phyloP scores from a whole-genome alignment of 192 early-diverging fungal species.

The Chytriomyces sp. region DNA sequence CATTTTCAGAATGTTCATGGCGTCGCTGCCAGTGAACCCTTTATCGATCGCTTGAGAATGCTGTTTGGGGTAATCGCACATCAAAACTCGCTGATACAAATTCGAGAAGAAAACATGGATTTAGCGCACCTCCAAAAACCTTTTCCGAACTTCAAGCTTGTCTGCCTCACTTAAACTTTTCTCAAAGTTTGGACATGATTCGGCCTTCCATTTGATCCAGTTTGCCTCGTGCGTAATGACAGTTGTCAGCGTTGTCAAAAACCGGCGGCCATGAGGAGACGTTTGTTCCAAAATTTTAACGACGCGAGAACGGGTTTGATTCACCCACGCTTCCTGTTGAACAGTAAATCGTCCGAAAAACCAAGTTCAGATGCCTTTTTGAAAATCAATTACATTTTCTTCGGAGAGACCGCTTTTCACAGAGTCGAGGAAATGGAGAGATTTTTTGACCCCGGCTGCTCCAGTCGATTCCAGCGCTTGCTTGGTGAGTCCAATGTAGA shows the following conservation, averaged over 20 bases:
- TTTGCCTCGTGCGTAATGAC: slow-evolving; percentile 74
- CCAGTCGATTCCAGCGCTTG: background rate
- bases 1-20: slow-evolving; percentile 41
- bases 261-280: slow-evolving; percentile 64
- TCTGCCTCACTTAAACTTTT: slow-evolving; percentile 37
- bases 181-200: slow-evolving; percentile 78
- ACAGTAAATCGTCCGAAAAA: slow-evolving; percentile 31
- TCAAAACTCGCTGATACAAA: background rate
- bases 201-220: slow-evolving; percentile 86
- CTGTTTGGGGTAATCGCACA: background rate
- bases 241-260: slow-evolving; percentile 67
- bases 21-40: slow-evolving; percentile 48
- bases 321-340: slow-evolving; percentile 57
- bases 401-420: slow-evolving; percentile 32
- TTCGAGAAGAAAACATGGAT: slow-evolving; percentile 40
- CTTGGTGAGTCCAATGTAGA: slow-evolving; percentile 59
- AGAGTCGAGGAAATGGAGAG: slow-evolving; percentile 49
- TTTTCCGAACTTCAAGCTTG: slow-evolving; percentile 47
- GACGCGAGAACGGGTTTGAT: slow-evolving; percentile 52
- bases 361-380: slow-evolving; percentile 32
- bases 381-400: slow-evolving; percentile 27
- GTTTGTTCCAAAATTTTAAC: slow-evolving; percentile 57
- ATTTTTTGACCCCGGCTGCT: slow-evolving; percentile 60
- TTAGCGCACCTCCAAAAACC: slow-evolving; percentile 28
- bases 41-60: slow-evolving; percentile 21